Base-by-base conservation (phyloP, 257 asterid genomes). In the Anisodus tanguticus region DNA sequence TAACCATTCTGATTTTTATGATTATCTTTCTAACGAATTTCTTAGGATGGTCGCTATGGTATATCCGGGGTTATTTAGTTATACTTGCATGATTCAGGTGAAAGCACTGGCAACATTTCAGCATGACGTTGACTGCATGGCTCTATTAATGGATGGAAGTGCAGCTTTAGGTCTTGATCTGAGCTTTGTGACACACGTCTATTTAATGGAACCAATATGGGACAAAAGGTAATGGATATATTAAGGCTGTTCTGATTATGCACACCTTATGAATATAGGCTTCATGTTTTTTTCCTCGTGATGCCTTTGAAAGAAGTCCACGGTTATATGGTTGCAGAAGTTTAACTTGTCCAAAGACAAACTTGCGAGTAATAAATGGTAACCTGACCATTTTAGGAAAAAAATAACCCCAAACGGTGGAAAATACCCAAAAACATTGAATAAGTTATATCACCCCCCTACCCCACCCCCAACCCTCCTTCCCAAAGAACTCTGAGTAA, bases 111-210 rank as follows among this genome's bases (percentile, higher is more conserved):
- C 92, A 68, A 91, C 93, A 77, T 97, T 97, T 89, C 98, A 92
- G 93, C 95, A 91, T 79, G 97, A 95, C 89, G 91, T 92, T 78
- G 86, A 91, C 84, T 97, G 99, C 89, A 91, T 92, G 97, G 99
- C 92, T 88, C 98, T 97, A 83, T 86, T 97, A 90, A 97, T 95
- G 99, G 99, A 94, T 86, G 99, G 99, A 82, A 95, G 97, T 90
- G 99, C 97, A 71, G 99, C 99, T 82, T 91, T 97, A 83, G 99
- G 99, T 87, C 98, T 97, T 88, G 99, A 97, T 90, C 89, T 97
- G 88, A 97, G 99, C 88, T 97, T 94, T 87, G 99, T 93, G 84
- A 92, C 92, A 85, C 97, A 91, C 87, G 98, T 97, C 87, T 97
- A 90, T 90, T 92, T 97, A 81, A 97, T 95, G 98, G 99, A 97